These are phyloP conservation scores for Lentinula novae-zelandiae DNA, from an alignment of 1,284 basidiomycete genomes.

Conservation along the genomic window DNA sequence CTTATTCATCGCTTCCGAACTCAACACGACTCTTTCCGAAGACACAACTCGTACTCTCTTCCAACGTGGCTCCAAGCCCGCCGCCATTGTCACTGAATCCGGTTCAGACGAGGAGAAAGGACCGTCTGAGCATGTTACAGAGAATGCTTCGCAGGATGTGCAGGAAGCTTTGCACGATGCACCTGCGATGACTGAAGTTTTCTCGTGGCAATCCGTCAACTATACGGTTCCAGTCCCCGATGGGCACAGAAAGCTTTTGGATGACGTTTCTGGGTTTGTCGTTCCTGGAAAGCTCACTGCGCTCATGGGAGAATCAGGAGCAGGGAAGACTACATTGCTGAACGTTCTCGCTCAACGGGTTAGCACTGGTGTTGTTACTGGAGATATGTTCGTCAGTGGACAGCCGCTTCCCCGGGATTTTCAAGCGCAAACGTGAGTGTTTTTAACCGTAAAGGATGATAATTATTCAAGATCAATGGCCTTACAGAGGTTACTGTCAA, in stretches of 20 bases:
- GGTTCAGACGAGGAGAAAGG: constrained; percentile 25
- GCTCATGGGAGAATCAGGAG: constrained; percentile 8
- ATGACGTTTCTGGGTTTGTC: constrained; percentile 80
- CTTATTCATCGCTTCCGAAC: constrained; percentile 52
- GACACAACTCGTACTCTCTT: constrained; percentile 35
- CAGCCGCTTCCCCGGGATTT: constrained; percentile 68
- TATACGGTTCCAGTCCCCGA: constrained; percentile 63
- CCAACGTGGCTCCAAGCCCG: constrained; percentile 32
- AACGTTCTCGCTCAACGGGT: constrained; percentile 67
- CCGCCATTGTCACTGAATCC: background rate
- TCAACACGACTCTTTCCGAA: constrained; percentile 31
- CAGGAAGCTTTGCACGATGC: constrained; percentile 20
- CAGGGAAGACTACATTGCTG: constrained; percentile 34
- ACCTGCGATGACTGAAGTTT: constrained; percentile 35
- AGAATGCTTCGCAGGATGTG: constrained; percentile 11
- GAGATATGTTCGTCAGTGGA: constrained; percentile 78
- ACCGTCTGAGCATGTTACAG: constrained; percentile 13
- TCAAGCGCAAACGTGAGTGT: constrained; percentile 56
- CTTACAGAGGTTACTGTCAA: constrained; percentile 60
- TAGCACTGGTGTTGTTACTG: constrained; percentile 69
- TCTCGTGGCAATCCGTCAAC: constrained; percentile 57
- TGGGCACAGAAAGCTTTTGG: constrained; percentile 46
- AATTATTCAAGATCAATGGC: background rate
- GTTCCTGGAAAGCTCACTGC: constrained; percentile 69
- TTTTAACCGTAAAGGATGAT: background rate